Evolutionary conservation across 2,329 filamentous ascomycete genomes (phyloP).

Genomic region (Xylariaceae sp.): DNA sequence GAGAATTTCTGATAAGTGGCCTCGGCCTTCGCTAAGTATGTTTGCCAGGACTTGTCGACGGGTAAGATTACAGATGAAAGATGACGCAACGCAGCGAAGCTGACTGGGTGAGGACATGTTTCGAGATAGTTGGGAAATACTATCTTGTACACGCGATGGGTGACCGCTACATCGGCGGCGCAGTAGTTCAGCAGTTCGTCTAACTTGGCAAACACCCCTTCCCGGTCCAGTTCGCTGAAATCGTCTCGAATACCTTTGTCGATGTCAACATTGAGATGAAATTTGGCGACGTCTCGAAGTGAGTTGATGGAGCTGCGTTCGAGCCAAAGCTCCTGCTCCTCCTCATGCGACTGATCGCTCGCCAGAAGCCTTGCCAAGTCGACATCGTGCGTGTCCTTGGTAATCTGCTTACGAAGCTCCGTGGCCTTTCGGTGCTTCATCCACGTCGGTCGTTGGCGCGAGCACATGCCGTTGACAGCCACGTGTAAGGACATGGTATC

Average conservation of each 20-base stretch:
- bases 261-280: slow-evolving; percentile 84
- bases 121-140: slow-evolving; percentile 86
- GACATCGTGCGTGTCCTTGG: slow-evolving; percentile 60
- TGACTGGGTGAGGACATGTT: slow-evolving; percentile 92
- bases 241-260: slow-evolving; percentile 83
- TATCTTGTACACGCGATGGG: slow-evolving; percentile 87
- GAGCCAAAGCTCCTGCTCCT: slow-evolving; percentile 94
- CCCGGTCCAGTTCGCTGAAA: slow-evolving; percentile 73
- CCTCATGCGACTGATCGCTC: slow-evolving; percentile 59
- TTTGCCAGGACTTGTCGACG: slow-evolving; percentile 79
- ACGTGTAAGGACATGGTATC: slow-evolving; percentile 99
- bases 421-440: slow-evolving; percentile 91
- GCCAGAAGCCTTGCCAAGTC: slow-evolving; percentile 67
- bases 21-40: slow-evolving; percentile 78
- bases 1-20: slow-evolving; percentile 72
- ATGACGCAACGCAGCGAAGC: slow-evolving; percentile 87
- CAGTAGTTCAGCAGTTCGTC: slow-evolving; percentile 89
- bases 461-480: slow-evolving; percentile 98
- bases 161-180: slow-evolving; percentile 86
- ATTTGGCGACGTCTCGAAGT: slow-evolving; percentile 88
- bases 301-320: slow-evolving; percentile 93
- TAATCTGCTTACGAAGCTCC: slow-evolving; percentile 73
- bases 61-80: slow-evolving; percentile 91
- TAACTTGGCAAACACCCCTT: slow-evolving; percentile 61
- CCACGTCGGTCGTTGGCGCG: slow-evolving; percentile 90